Percentiles rank a stretch among this genome's conserved stretches.
Conservation (phyloP, 2,329 filamentous ascomycete species). For the Aspergillus latus region DNA sequence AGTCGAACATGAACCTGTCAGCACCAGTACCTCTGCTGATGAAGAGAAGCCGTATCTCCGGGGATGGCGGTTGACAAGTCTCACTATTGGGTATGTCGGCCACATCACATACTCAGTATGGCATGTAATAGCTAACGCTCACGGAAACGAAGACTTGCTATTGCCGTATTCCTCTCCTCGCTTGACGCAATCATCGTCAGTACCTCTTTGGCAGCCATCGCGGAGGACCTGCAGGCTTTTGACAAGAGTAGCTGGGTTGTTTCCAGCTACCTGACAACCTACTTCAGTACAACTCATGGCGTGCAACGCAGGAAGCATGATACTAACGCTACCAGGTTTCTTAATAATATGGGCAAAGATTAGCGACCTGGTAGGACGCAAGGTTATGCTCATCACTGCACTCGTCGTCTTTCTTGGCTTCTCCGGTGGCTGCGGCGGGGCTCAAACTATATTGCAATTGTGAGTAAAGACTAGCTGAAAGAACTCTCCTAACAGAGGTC, state of each 20-base stretch:
- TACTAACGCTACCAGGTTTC: background rate
- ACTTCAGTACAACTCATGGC: background rate
- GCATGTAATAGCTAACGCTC: no score
- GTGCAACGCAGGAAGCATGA: no score
- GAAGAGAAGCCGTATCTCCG: background rate
- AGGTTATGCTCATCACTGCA: background rate
- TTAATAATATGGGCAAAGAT: slow-evolving; percentile 9
- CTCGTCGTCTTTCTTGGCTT: slow-evolving; percentile 2
- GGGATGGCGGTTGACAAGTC: background rate
- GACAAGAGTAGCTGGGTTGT: slow-evolving; percentile 9
- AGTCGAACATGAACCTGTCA: background rate
- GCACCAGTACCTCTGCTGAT: background rate
- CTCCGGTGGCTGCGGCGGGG: slow-evolving; percentile 5
- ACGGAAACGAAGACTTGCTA: background rate
- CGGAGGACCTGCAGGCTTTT: background rate
- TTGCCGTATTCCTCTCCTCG: slow-evolving; percentile 1
- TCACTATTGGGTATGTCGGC: background rate
- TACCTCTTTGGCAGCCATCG: slow-evolving; percentile 6
- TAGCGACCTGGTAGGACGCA: background rate
- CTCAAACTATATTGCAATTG: background rate
- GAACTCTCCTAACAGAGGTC: background rate
- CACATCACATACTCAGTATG: no score
- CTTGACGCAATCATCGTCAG: slow-evolving; percentile 6
- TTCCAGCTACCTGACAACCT: background rate
- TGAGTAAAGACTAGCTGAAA: background rate